Base-by-base conservation (phyloP, 495 filamentous ascomycete genomes). In the Penicillium ucsense region DNA sequence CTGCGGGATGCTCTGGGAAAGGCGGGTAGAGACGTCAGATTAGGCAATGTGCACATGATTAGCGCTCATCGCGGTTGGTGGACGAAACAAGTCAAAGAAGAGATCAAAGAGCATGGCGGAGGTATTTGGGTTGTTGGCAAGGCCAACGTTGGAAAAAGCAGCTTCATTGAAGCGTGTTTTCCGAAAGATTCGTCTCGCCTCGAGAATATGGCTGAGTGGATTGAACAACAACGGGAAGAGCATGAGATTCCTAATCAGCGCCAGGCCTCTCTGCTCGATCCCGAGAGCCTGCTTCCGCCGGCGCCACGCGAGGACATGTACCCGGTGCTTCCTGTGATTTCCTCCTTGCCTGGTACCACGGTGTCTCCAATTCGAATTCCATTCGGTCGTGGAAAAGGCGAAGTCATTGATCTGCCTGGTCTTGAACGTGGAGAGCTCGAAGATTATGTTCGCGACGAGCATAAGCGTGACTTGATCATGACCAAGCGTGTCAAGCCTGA, bases 41-140 rank as follows among this genome's bases (percentile, higher is more conserved):
- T 96, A 39, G 89, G 89, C 0, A 94, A 92, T 59, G 75, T 96
- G 10, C 74, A 79, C 55, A 87, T 86, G 63, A 85, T 96, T 9
- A 94, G 88, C 60, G 78, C 89, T 8, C 85, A 86, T 49, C 71
- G 84, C 47, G 75, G 76, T 12, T 95, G 90, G 90, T 94, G 89
- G 89, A 95, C 85, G 0, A 85, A 78, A 53, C 70, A 84, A 35
- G 67, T 95, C 51, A 95, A 89, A 62, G 85, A 94, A 55, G 80
- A 88, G 30, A 87, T 95, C 40, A 84, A 75, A 66, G 67, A 80
- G 33, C 79, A 87, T 35, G 87, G 84, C 6, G 89, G 91, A 3
- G 94, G 84, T 4, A 77, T 86, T n/a, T 99, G 92, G 92, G 82
- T 99, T 72, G 87, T 97, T 28, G 92, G 94, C n/a, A 95, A 90